Evolutionary conservation across 306 rosid species (phyloP), one percentile per base, ranked within the genome.

Genomic region (Citrullus colocynthis): DNA sequence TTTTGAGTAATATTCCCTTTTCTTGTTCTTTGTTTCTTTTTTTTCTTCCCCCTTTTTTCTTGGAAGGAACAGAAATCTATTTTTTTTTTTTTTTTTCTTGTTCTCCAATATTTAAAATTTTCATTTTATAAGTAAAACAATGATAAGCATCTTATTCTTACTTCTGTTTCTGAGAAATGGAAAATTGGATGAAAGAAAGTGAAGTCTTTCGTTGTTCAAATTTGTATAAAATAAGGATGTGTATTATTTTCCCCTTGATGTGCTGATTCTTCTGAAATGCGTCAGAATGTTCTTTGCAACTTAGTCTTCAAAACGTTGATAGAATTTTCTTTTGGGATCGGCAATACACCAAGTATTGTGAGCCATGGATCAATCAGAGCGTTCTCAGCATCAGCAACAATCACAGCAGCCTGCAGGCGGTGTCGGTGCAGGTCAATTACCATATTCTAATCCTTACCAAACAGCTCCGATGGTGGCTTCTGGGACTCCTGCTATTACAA

Each of bases 381-480:
- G 54, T 54, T 54, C 78, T 34, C 78, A 75, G 52, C 78, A 75
- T 55, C 78, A 75, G 45, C 78, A 75, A 55, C 78, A 75, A 36
- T 57, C 78, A 4, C 78, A 75, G 52, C 78, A 75, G 37, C 54
- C 78, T n/a, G 78, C 45, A 4, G 61, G 59, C 0, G 66, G 65
- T 55, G 67, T 76, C 15, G 41, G 79, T 41, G 70, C 70, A 39
- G 79, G 79, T 24, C 71, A 76, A 17, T 28, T 58, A 76, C 39
- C 71, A 9, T 62, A 59, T 78, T 56, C 80, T 63, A 63, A 60
- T 78, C 80, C 80, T 78, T 78, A 78, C 80, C 62, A 61, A 63
- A 78, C 71, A n/a, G 74, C 74, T 15, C 61, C 74, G 3, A 62
- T 77, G 80, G 80, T 62, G 61, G 80, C 80, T 24, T 77, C 80